Percentiles rank a stretch among this genome's conserved stretches.
phyloP scores from a whole-genome alignment of 495 filamentous ascomycete species.

The Penicillium diatomitis region DNA sequence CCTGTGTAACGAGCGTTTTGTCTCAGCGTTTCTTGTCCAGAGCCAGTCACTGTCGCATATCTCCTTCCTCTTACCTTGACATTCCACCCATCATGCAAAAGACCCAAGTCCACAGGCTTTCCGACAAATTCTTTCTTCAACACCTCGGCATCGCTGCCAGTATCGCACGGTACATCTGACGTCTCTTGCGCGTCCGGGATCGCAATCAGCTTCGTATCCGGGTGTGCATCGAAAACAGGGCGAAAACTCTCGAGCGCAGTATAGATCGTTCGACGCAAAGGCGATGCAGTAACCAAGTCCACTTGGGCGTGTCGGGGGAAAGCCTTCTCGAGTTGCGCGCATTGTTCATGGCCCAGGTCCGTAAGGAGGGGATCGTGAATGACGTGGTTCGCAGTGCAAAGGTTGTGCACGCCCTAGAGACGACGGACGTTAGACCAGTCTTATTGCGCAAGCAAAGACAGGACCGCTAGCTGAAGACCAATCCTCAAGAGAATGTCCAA shows the following conservation, averaged over 20 bases:
- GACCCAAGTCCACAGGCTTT: conserved; percentile 51
- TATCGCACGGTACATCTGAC: conserved; percentile 68
- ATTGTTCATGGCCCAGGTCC: conserved; percentile 66
- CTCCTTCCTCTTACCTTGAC: conserved; percentile 42
- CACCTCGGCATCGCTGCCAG: conserved; percentile 46
- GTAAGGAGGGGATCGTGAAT: conserved; percentile 75
- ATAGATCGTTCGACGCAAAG: conserved; percentile 74
- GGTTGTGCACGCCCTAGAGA: conserved; percentile 73
- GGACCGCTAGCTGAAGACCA: too few relatives aligned
- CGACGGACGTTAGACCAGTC: background rate
- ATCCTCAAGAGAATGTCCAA: too few relatives aligned
- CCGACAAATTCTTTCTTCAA: conserved; percentile 57
- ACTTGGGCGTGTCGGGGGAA: conserved; percentile 60
- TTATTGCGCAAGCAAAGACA: background rate
- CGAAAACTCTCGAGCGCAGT: conserved; percentile 68
- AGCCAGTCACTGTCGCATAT: background rate
- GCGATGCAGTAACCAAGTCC: conserved; percentile 70
- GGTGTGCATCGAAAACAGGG: conserved; percentile 37
- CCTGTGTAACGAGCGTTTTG: conserved; percentile 1
- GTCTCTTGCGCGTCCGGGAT: conserved; percentile 80
- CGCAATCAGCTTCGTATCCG: conserved; percentile 50
- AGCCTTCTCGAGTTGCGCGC: conserved; percentile 44
- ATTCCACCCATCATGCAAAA: conserved; percentile 60
- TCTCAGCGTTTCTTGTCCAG: background rate
- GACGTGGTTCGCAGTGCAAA: conserved; percentile 57